Conservation (phyloP, 768 basidiomycete genomes). For the Mycena venus region DNA sequence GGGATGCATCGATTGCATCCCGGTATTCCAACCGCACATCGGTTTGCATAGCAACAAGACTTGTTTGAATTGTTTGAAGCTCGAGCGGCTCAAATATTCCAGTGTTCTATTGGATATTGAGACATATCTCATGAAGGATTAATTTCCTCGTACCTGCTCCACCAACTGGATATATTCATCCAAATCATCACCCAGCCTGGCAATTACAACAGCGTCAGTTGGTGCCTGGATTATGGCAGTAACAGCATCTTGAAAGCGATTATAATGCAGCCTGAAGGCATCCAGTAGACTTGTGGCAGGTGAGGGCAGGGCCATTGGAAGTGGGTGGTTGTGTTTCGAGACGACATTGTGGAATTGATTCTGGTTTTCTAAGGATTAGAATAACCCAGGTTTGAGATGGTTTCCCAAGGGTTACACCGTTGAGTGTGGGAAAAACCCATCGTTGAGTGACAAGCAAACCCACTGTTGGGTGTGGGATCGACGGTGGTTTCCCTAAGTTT, state of each 20-base stretch:
- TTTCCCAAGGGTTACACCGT: not conserved
- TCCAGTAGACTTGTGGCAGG: not conserved
- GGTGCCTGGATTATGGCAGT: not conserved
- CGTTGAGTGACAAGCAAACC: too few relatives aligned
- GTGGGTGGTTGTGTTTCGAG: not conserved
- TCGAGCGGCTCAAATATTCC: not conserved
- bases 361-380: too few relatives aligned
- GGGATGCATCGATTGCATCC: too few relatives aligned
- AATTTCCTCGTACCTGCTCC: not conserved
- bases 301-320: not conserved
- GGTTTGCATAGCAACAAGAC: slow-evolving; percentile 10
- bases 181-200: slow-evolving; percentile 1
- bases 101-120: not conserved
- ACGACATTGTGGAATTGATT: not conserved
- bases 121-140: not conserved
- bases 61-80: not conserved
- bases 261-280: not conserved
- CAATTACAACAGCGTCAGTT: not conserved
- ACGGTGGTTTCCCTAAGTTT: not conserved
- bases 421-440: too few relatives aligned
- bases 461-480: not conserved
- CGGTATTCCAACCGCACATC: slow-evolving; percentile 12
- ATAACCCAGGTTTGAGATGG: not conserved
- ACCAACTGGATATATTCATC: not conserved
- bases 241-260: not conserved